Percentiles rank a stretch among this genome's conserved stretches.
Evolutionary conservation across 805 yeast species (phyloP).

Genomic region (Cyberlindnera amylophila): DNA sequence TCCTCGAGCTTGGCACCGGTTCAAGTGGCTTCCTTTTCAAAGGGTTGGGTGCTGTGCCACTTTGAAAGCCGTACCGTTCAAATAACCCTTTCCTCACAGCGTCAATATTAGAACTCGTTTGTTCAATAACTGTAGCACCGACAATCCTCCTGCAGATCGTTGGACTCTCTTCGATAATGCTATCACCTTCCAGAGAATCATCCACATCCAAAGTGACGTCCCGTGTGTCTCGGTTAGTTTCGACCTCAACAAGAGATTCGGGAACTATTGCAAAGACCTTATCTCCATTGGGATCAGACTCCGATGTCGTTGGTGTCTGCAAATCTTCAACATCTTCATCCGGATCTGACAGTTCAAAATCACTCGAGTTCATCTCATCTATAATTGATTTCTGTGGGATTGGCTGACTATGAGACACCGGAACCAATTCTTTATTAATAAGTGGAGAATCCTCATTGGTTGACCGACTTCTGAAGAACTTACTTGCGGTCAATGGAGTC

Average conservation of each 20-base stretch:
- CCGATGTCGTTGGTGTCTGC: neutral
- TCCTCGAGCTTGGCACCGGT: neutral
- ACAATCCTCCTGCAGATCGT: neutral
- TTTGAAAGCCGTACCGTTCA: slow-evolving; percentile 15
- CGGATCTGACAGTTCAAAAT: slow-evolving; percentile 27
- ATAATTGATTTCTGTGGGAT: neutral
- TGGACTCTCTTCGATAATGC: slow-evolving; percentile 8
- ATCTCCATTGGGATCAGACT: no score
- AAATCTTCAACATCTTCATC: slow-evolving; percentile 17
- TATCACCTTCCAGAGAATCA: slow-evolving; percentile 4
- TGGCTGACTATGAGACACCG: neutral
- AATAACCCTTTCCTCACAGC: slow-evolving; percentile 11
- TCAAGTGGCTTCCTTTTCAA: neutral
- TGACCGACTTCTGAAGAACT: slow-evolving; percentile 13
- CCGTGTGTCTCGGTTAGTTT: no score
- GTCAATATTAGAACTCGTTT: neutral
- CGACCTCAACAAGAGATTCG: no score
- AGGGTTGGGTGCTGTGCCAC: neutral
- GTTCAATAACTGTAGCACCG: slow-evolving; percentile 4
- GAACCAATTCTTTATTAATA: neutral
- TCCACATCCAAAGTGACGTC: neutral
- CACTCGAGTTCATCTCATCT: slow-evolving; percentile 21
- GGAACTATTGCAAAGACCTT: no score
- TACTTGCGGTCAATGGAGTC: slow-evolving; percentile 12
- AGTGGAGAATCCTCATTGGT: neutral